Conservation (phyloP, 1,284 basidiomycete species). For the Sporisorium exsertum region DNA sequence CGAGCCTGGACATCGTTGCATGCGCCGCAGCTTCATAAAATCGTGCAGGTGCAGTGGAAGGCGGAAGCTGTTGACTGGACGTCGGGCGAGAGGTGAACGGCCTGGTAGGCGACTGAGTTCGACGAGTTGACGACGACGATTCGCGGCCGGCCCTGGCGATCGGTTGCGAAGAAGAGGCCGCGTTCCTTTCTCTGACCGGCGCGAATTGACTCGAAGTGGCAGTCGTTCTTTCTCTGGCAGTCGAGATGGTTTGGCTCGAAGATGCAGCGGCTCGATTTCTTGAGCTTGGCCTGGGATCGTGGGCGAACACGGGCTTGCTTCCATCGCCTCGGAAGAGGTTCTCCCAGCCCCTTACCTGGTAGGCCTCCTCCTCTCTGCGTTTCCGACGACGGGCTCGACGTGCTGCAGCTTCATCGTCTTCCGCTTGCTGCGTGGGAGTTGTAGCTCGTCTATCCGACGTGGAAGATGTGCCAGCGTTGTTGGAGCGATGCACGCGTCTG, state of each 20-base stretch:
- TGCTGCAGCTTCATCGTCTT: conserved; percentile 10
- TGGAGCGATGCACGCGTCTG: neutral
- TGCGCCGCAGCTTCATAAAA: neutral
- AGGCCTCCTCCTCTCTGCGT: conserved; percentile 27
- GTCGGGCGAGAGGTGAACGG: neutral
- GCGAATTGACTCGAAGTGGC: too few relatives aligned
- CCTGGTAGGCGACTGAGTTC: neutral
- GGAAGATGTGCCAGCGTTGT: neutral
- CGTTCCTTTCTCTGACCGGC: neutral
- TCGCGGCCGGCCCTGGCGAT: conserved; percentile 1
- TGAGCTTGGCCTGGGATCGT: neutral
- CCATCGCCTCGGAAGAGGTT: conserved; percentile 29
- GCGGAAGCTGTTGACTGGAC: conserved; percentile 5
- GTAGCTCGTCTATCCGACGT: conserved; percentile 3
- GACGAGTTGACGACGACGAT: neutral
- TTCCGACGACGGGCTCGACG: conserved; percentile 25
- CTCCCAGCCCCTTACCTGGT: conserved; percentile 37
- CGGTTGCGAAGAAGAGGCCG: neutral
- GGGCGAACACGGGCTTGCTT: conserved; percentile 20
- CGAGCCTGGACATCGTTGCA: neutral
- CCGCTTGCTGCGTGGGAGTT: neutral
- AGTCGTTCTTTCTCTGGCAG: neutral
- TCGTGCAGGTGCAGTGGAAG: conserved; percentile 13
- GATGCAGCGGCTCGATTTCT: neutral
- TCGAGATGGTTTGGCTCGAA: neutral